phyloP scores from a whole-genome alignment of 768 basidiomycete species.

The Pulveroboletus sp. region DNA sequence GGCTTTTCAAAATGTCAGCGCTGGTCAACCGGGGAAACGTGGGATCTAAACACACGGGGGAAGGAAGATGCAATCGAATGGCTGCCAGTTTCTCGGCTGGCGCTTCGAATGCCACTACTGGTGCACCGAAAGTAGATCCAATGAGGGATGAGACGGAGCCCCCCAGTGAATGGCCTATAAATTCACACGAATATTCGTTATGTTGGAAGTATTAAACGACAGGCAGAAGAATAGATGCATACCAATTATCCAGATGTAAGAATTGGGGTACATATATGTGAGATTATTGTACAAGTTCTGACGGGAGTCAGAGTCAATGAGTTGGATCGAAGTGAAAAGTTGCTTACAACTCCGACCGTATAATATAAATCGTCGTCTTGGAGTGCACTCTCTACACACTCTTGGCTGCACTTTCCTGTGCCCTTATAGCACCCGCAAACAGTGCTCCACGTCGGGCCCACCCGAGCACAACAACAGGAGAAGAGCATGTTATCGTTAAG shows the following conservation, averaged over 20 bases:
- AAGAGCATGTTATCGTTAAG: conserved; percentile 94
- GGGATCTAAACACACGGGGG: conserved; percentile 55
- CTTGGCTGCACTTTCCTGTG: conserved; percentile 70
- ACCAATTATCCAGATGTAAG: conserved; percentile 87
- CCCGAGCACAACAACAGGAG: conserved; percentile 92
- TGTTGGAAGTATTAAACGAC: neutral
- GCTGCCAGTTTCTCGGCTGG: conserved; percentile 73
- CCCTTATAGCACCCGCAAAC: conserved; percentile 87
- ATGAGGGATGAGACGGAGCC: conserved; percentile 82
- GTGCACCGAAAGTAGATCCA: conserved; percentile 87
- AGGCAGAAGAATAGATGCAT: conserved; percentile 14
- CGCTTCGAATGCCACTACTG: conserved; percentile 87
- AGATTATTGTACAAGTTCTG: conserved; percentile 93
- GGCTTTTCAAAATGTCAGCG: conserved; percentile 41
- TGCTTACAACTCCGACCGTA: conserved; percentile 70
- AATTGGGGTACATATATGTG: conserved; percentile 82
- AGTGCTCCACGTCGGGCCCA: conserved; percentile 91
- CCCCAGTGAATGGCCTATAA: conserved; percentile 71
- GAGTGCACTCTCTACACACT: conserved; percentile 76
- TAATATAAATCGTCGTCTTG: conserved; percentile 86
- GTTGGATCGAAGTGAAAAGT: neutral
- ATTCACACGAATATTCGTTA: neutral
- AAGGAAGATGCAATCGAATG: conserved; percentile 77
- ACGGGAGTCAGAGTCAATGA: neutral
- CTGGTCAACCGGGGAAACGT: neutral